Evolutionary conservation across 1,139 yeast species (phyloP), one percentile per base, ranked within the genome.

Genomic region (Yamadazyma sp.): DNA sequence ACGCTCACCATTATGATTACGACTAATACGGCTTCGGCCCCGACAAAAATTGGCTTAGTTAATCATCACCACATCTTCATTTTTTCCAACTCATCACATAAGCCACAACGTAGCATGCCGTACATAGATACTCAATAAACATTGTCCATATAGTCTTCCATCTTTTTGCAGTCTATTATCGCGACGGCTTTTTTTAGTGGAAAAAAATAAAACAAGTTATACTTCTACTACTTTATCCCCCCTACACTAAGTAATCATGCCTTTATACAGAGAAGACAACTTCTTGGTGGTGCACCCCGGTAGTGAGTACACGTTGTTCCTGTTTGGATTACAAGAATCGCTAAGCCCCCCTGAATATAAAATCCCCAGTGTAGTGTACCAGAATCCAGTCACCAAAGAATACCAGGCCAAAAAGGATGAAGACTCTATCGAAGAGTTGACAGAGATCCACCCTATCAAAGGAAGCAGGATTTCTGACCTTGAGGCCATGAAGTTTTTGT

Each of bases 291-390:
- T 90, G 31, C 82, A 87, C 43, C 88, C 95, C 1, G 96, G 96
- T n/a, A 82, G 95, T 2, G 70, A 67, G 40, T 64, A 74, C 39
- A 87, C 97, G 1, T 66, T 83, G 39, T 86, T 86, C 31, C 84
- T 85, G 50, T 82, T 86, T 56, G 97, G 97, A 2, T 67, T 90
- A 31, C 82, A 80, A 38, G 97, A 90, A 47, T 73, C 87, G 1
- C 72, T 87, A 46, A 66, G 86, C 3, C 89, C 95, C 2, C 95
- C 97, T 1, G 77, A 80, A 33, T 77, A 76, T 48, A 79, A 79
- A 43, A 69, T 89, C 28, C 95, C 96, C 10, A 80, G 96, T 0
- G 70, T 71, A 23, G 95, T 90, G 7, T 89, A 80, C 58, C 69
- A 67, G 44, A 76, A 78, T 45, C 63, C 73, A 10, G 54, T 55